Conservation (phyloP, 2,329 filamentous ascomycete genomes). For the Claviceps humidiphila region DNA sequence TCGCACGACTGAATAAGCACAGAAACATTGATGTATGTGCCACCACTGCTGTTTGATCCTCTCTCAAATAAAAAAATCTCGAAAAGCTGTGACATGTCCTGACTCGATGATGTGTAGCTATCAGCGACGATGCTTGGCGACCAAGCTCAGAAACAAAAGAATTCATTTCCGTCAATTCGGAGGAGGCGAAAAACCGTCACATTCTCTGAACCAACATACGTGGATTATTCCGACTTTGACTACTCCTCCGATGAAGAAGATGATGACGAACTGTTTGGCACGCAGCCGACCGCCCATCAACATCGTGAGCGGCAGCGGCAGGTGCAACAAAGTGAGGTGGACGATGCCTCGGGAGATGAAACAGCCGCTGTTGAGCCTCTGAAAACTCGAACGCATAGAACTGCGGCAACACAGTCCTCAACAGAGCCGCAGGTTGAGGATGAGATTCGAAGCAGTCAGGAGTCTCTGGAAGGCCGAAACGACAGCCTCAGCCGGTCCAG, state of each 20-base stretch:
- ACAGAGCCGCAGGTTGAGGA: constrained; percentile 21
- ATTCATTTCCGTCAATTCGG: constrained; percentile 70
- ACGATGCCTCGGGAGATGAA: constrained; percentile 31
- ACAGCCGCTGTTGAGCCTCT: constrained; percentile 42
- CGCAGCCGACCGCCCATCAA: constrained; percentile 19
- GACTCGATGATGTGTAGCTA: constrained; percentile 28
- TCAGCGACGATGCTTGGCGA: constrained; percentile 51
- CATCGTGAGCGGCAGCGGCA: constrained; percentile 17
- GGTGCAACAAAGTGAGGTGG: constrained; percentile 11
- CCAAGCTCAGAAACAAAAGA: constrained; percentile 64
- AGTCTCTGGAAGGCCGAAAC: constrained; percentile 45
- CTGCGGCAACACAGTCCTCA: constrained; percentile 19
- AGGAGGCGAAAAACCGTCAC: constrained; percentile 77
- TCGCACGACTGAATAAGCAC: constrained; percentile 93
- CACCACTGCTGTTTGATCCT: too few relatives aligned
- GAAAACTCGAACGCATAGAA: constrained; percentile 29
- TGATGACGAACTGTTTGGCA: constrained; percentile 30
- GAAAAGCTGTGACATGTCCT: constrained; percentile 1
- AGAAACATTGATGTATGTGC: constrained; percentile 81
- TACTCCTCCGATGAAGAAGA: constrained; percentile 66
- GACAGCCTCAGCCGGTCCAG: constrained; percentile 50
- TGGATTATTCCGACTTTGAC: constrained; percentile 76
- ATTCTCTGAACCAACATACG: constrained; percentile 74
- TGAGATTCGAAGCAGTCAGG: constrained; percentile 44
- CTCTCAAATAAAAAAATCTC: neutral